Evolutionary conservation across 345 rosid species (phyloP), one percentile per base, ranked within the genome.

Genomic region (Eucalyptus polybractea): DNA sequence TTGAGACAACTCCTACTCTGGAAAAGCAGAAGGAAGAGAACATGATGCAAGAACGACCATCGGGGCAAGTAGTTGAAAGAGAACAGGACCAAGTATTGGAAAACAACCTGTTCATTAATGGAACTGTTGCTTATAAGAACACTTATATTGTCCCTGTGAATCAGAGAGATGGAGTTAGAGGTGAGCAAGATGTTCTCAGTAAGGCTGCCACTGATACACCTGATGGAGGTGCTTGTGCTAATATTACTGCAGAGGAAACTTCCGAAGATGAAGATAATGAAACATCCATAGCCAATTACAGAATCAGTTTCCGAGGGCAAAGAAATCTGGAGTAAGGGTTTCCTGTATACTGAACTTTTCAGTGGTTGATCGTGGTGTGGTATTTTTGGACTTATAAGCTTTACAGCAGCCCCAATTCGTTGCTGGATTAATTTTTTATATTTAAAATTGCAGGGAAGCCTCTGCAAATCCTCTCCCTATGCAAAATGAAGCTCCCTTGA

Each of bases 401-500:
- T 47, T 25, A 86, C 60, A 86, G 29, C 15, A 86, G 33, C 15
- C 49, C 56, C 33, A 89, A 86, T 69, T 86, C 86, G 50, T 90
- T 42, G 88, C 44, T 44, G 54, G 29, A 65, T 87, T 33, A 56
- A 62, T 49, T 54, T 37, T 27, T 29, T 2, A 40, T 62, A 22
- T 27, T 12, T 45, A 54, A 44, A 87, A 69, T 29, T 47, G 91
- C 92, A 92, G 95, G 69, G 65, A 88, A 53, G 89, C 60, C 89
- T 92, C 94, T 19, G 51, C 88, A 42, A 80, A 40, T 33, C 91
- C 90, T 76, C 92, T 83, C 86, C 86, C 29, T 89, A 93, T 92
- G 90, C 89, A 93, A 54, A 93, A 89, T 87, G 92, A 81, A 87
- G 62, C 91, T 88, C 90, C 90, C 13, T 93, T 95, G 96, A 93